Evolutionary conservation across 2,329 filamentous ascomycete species (phyloP).

Genomic region (Trichophaea hybrida): DNA sequence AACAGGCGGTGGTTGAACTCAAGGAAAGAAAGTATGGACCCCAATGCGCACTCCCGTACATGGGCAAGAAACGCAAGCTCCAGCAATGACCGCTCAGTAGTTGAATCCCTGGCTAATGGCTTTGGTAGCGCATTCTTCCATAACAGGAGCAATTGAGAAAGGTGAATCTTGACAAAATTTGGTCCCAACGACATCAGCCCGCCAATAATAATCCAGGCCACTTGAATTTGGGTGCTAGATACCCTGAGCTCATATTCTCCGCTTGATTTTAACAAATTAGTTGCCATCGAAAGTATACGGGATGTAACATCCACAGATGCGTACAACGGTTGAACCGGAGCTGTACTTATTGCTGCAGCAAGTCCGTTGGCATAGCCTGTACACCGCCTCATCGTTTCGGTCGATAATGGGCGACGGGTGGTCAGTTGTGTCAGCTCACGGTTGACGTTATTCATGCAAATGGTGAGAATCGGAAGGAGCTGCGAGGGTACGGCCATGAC

Average conservation of each 20-base stretch:
- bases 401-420: slow-evolving; percentile 41
- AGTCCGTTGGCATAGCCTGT: slow-evolving; percentile 85
- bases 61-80: slow-evolving; percentile 90
- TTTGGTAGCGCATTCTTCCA: slow-evolving; percentile 98
- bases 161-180: slow-evolving; percentile 96
- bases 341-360: slow-evolving; percentile 79
- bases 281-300: slow-evolving; percentile 78
- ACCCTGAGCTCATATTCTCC: slow-evolving; percentile 79
- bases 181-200: slow-evolving; percentile 92
- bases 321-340: slow-evolving; percentile 73
- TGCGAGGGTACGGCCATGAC: slow-evolving; percentile 86
- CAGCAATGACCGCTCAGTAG: slow-evolving; percentile 63
- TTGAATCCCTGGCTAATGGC: slow-evolving; percentile 83
- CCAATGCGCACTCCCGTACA: slow-evolving; percentile 84
- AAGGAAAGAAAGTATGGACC: slow-evolving; percentile 80
- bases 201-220: slow-evolving; percentile 93
- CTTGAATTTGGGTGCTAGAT: slow-evolving; percentile 88
- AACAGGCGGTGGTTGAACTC: slow-evolving; percentile 85
- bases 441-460: slow-evolving; percentile 90
- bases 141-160: slow-evolving; percentile 79
- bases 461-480: slow-evolving; percentile 74
- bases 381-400: slow-evolving; percentile 64
- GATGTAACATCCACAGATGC: slow-evolving; percentile 94
- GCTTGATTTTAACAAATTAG: slow-evolving; percentile 79
- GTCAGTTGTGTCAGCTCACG: slow-evolving; percentile 68